phyloP scores from a whole-genome alignment of 495 filamentous ascomycete species.

The Clohesyomyces aquaticus region DNA sequence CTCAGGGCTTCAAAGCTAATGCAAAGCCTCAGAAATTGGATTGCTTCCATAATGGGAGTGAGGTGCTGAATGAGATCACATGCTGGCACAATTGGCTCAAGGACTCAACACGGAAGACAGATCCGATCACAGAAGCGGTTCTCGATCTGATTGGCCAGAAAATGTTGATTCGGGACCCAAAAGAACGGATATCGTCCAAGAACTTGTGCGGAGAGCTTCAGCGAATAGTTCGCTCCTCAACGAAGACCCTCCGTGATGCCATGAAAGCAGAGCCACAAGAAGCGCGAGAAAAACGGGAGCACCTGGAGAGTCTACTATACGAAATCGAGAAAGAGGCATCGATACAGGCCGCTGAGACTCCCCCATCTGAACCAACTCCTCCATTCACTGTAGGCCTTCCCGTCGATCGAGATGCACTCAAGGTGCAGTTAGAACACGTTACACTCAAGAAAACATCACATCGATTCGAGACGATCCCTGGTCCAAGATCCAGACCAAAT shows the following conservation, averaged over 20 bases:
- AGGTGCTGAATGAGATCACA: slow-evolving; percentile 35
- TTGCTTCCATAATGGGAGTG: slow-evolving; percentile 35
- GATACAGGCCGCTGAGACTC: background rate
- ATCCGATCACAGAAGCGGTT: background rate
- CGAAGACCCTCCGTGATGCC: background rate
- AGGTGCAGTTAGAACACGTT: slow-evolving; percentile 6
- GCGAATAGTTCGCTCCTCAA: background rate
- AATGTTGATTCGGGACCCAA: slow-evolving; percentile 1
- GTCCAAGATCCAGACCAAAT: background rate
- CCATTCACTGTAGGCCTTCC: slow-evolving; percentile 1
- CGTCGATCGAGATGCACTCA: slow-evolving; percentile 10
- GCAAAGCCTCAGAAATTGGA: slow-evolving; percentile 10
- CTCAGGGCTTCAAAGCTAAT: slow-evolving; percentile 4
- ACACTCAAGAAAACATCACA: slow-evolving; percentile 16
- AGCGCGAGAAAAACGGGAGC: slow-evolving; percentile 1
- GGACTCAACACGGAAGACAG: background rate
- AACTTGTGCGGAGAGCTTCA: background rate
- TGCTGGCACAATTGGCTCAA: slow-evolving; percentile 42
- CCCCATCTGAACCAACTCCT: background rate
- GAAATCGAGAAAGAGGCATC: slow-evolving; percentile 4
- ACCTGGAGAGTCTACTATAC: background rate
- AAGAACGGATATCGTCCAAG: background rate
- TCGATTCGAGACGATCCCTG: slow-evolving; percentile 15
- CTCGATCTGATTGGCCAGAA: background rate
- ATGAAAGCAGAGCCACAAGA: background rate